Percentiles rank a stretch among this genome's conserved stretches.
Evolutionary conservation across 2,329 filamentous ascomycete genomes (phyloP).

Genomic region (Sclerotinia subarctica): DNA sequence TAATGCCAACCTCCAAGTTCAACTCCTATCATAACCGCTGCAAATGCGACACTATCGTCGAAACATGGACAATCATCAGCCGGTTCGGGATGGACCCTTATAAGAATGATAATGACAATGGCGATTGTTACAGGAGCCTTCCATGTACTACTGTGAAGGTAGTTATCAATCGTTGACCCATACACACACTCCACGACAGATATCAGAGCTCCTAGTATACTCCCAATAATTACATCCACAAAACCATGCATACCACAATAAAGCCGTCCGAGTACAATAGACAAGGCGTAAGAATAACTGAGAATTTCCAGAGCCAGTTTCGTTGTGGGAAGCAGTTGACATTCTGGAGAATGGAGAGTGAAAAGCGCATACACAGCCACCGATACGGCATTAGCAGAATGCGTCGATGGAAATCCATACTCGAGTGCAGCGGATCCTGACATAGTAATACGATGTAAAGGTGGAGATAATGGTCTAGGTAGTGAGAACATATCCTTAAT

Average conservation of each 20-base stretch:
- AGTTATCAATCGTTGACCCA: conserved; percentile 63
- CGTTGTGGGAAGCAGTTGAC: conserved; percentile 55
- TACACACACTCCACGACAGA: conserved; percentile 59
- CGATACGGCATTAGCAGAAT: conserved; percentile 94
- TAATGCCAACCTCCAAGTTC: conserved; percentile 85
- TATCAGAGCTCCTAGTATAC: conserved; percentile 66
- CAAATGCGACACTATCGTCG: conserved; percentile 91
- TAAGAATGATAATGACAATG: conserved; percentile 67
- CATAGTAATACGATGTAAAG: conserved; percentile 93
- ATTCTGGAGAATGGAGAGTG: conserved; percentile 63
- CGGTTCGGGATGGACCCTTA: conserved; percentile 90
- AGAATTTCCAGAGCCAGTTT: conserved; percentile 63
- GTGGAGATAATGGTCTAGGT: conserved; percentile 86
- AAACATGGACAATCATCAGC: conserved; percentile 97
- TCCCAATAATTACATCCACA: conserved; percentile 81
- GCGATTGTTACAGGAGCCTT: conserved; percentile 62
- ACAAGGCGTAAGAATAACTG: conserved; percentile 80
- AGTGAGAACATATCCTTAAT: conserved; percentile 92
- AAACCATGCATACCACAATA: conserved; percentile 99
- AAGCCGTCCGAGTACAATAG: conserved; percentile 84
- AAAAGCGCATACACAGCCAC: conserved; percentile 83
- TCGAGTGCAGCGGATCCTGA: conserved; percentile 92
- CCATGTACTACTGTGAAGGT: conserved; percentile 64
- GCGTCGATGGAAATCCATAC: conserved; percentile 95
- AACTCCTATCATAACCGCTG: conserved; percentile 82